Conservation (phyloP, 306 rosid genomes). For the Parietaria judaica region DNA sequence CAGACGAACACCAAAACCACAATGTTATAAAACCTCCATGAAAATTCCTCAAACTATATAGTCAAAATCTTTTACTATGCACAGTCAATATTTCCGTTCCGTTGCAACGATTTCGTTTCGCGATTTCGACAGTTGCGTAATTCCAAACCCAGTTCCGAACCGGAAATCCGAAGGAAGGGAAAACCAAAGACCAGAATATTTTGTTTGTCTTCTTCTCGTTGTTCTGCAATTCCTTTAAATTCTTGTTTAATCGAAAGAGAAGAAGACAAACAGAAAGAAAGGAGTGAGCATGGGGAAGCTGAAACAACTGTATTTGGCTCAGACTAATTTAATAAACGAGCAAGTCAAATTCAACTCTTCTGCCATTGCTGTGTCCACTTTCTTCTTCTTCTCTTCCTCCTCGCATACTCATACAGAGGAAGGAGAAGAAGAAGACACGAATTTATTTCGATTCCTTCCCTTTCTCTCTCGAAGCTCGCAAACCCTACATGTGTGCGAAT, state of each 20-base stretch:
- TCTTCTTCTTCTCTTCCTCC: background rate
- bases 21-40: background rate
- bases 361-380: background rate
- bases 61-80: too few relatives aligned
- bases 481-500: background rate
- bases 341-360: background rate
- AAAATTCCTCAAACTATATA: background rate
- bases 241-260: background rate
- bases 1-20: background rate
- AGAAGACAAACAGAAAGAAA: background rate
- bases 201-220: background rate
- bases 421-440: too few relatives aligned
- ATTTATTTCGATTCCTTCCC: background rate
- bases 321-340: background rate
- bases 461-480: background rate
- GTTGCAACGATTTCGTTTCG: too few relatives aligned
- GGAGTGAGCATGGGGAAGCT: background rate
- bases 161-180: too few relatives aligned
- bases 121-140: too few relatives aligned
- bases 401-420: too few relatives aligned
- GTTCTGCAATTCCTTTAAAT: background rate
- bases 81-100: background rate
- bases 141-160: too few relatives aligned
- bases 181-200: too few relatives aligned
- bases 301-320: background rate